A percentile compares a stretch with the other conserved stretches of the same genome.
Evolutionary conservation across 225 moss, liverwort and hornwort species (phyloP).

Genomic region (Polytrichum formosum): DNA sequence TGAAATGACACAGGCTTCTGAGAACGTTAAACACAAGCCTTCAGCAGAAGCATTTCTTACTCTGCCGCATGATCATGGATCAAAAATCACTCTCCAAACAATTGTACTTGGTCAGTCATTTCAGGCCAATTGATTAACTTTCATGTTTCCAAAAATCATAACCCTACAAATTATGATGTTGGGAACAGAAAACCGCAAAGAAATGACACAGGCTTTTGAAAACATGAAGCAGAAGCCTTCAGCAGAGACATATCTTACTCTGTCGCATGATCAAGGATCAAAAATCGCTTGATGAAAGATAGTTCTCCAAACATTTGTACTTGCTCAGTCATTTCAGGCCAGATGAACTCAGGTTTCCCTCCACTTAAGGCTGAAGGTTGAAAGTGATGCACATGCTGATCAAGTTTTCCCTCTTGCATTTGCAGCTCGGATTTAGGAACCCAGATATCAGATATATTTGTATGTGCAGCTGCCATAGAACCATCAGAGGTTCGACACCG

Average conservation of each 20-base stretch:
- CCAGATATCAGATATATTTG: not conserved
- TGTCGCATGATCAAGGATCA: conserved; percentile 14
- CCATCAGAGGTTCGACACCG: not conserved
- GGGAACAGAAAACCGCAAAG: too few species aligned
- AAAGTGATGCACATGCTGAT: not conserved
- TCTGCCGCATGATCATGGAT: conserved; percentile 6
- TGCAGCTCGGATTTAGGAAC: not conserved
- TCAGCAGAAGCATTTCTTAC: not conserved
- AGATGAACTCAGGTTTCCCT: not conserved
- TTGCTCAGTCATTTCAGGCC: conserved; percentile 4
- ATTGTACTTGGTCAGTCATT: not conserved
- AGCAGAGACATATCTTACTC: not conserved
- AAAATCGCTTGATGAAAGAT: conserved; percentile 28
- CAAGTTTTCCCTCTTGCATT: conserved; percentile 3
- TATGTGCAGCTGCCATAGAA: conserved; percentile 5
- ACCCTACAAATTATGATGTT: not conserved
- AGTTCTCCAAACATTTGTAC: conserved; percentile 17
- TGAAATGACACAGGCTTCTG: not conserved
- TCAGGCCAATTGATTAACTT: conserved; percentile 4
- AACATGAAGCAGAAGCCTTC: not conserved
- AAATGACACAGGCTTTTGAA: not conserved
- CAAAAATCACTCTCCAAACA: conserved; percentile 25
- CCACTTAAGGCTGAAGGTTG: conserved; percentile 15
- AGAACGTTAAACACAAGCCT: not conserved
- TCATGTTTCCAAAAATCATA: not conserved